These are phyloP conservation scores for Coprinopsis strossmayeri DNA, from an alignment of 768 basidiomycete genomes.

Conservation along the genomic window DNA sequence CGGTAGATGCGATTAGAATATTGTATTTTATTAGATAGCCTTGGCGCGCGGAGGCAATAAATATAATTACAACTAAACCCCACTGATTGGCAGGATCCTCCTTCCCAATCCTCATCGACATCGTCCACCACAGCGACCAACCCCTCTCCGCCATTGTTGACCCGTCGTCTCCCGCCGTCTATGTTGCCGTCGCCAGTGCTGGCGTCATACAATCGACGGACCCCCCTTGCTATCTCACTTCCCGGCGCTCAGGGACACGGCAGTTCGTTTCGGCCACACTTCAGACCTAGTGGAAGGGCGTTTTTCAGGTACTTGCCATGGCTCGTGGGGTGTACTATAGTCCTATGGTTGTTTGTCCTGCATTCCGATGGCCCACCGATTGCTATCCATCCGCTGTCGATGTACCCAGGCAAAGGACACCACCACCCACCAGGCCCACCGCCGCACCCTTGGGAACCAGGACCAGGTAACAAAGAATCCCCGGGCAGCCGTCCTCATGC, in stretches of 20 bases:
- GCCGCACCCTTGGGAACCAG: background rate
- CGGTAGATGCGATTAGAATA: conserved; percentile 74
- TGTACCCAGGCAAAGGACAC: too few relatives aligned
- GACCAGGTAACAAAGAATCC: background rate
- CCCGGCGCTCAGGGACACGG: conserved; percentile 8
- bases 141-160: background rate
- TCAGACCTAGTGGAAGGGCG: conserved; percentile 14
- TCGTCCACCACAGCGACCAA: too few relatives aligned
- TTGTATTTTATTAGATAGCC: background rate
- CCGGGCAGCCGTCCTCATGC: background rate
- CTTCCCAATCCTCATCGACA: too few relatives aligned
- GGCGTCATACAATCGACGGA: conserved; percentile 8
- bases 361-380: conserved; percentile 10
- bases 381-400: too few relatives aligned
- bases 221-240: conserved; percentile 15
- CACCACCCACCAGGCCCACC: too few relatives aligned
- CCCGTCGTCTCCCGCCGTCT: background rate
- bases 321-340: conserved; percentile 14
- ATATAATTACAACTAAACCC: too few relatives aligned
- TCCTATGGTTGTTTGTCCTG: conserved; percentile 17
- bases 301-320: conserved; percentile 20
- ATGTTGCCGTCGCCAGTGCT: conserved; percentile 1
- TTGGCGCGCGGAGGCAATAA: too few relatives aligned
- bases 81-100: background rate
- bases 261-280: conserved; percentile 2